Evolutionary conservation across 192 early-diverging fungal genomes (phyloP).

Genomic region (Backusella tarrabulga): DNA sequence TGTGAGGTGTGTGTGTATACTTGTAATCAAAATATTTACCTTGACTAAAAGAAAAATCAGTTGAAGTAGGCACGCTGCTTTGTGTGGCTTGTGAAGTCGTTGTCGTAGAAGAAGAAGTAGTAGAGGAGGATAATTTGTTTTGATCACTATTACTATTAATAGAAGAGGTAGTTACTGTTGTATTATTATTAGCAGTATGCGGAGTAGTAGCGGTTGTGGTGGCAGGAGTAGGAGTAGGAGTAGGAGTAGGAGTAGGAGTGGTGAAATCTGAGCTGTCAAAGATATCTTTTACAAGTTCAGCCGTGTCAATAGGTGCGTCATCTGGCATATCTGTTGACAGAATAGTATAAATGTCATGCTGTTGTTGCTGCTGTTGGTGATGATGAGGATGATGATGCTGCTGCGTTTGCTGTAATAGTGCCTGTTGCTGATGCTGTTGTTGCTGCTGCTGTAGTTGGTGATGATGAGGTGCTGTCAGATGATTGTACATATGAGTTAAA

Average conservation of each 20-base stretch:
- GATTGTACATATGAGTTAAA: not conserved
- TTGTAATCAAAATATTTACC: not conserved
- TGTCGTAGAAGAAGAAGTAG: not conserved
- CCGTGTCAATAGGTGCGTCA: conserved; percentile 10
- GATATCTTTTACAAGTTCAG: conserved; percentile 6
- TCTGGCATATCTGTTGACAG: conserved; percentile 7
- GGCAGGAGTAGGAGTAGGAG: not conserved
- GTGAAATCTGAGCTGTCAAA: conserved; percentile 5
- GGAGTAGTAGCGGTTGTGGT: not conserved
- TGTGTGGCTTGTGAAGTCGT: not conserved
- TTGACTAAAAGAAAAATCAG: conserved; percentile 1
- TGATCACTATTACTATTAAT: not conserved
- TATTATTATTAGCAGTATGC: not conserved
- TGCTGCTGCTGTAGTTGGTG: not conserved
- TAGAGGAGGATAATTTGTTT: not conserved
- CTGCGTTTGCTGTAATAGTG: not conserved
- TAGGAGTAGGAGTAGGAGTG: not conserved
- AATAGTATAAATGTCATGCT: conserved; percentile 1
- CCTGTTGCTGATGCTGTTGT: not conserved
- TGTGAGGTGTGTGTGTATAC: too few relatives aligned
- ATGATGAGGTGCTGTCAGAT: not conserved
- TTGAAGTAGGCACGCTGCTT: not conserved
- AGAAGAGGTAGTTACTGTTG: not conserved
- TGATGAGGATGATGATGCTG: not conserved
- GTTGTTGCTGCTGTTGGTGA: not conserved